These are phyloP conservation scores for Musa balbisiana DNA, from an alignment of 202 grass and related monocot genomes.

Conservation along the genomic window DNA sequence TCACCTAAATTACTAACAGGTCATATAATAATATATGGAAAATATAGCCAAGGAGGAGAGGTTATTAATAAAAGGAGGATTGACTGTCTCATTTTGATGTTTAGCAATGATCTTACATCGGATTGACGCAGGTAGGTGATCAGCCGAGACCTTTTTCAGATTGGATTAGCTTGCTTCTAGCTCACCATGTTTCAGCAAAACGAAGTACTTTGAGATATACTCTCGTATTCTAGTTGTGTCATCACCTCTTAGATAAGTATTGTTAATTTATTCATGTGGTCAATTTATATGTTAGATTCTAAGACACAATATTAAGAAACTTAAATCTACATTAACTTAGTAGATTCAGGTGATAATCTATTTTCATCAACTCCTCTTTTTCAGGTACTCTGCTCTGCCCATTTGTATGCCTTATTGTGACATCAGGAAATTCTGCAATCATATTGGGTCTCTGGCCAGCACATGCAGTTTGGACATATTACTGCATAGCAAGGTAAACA, in stretches of 20 bases:
- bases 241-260: not conserved
- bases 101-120: no score
- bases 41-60: no score
- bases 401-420: constrained; percentile 77
- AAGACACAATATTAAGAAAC: not conserved
- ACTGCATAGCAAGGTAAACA: constrained; percentile 71
- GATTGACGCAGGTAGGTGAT: no score
- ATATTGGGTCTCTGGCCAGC: constrained; percentile 86
- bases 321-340: not conserved
- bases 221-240: not conserved
- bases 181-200: not conserved
- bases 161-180: not conserved
- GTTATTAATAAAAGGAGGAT: no score
- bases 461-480: constrained; percentile 84
- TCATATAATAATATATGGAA: no score
- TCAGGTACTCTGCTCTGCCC: constrained; percentile 73
- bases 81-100: no score
- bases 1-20: no score
- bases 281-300: not conserved
- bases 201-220: not conserved
- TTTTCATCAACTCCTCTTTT: not conserved
- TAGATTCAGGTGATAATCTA: not conserved
- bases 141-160: no score
- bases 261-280: not conserved
- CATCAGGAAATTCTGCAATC: constrained; percentile 69